phyloP scores from a whole-genome alignment of 768 basidiomycete genomes.

The Hericium rajendrae region DNA sequence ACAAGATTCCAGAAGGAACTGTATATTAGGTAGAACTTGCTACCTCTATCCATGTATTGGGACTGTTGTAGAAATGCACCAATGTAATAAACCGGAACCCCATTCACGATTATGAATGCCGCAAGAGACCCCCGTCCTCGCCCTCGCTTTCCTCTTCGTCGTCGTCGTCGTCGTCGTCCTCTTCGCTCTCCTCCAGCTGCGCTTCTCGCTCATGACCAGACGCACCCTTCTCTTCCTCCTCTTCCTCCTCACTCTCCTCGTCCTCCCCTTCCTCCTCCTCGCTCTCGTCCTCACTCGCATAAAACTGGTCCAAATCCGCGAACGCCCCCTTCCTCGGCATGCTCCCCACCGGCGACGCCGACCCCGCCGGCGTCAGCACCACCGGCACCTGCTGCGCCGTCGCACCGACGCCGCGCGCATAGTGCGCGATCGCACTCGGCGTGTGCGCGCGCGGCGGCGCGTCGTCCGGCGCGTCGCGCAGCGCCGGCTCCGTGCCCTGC shows the following conservation, averaged over 20 bases:
- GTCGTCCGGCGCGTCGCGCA: slow-evolving; percentile 65
- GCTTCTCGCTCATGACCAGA: slow-evolving; percentile 6
- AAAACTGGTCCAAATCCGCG: slow-evolving; percentile 67
- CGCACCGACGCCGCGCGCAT: slow-evolving; percentile 19
- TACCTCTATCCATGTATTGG: neutral
- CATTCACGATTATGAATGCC: neutral
- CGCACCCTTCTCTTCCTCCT: slow-evolving; percentile 17
- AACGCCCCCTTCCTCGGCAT: slow-evolving; percentile 32
- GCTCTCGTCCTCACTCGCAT: slow-evolving; percentile 29
- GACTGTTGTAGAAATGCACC: neutral
- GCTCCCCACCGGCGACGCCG: slow-evolving; percentile 23
- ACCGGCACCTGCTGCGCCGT: slow-evolving; percentile 33
- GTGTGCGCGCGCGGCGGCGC: slow-evolving; percentile 15
- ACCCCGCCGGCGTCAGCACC: slow-evolving; percentile 42
- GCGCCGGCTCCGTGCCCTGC: slow-evolving; percentile 65
- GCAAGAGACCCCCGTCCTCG: neutral
- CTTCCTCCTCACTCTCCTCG: slow-evolving; percentile 13
- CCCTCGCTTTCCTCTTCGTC: slow-evolving; percentile 19
- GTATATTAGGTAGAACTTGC: slow-evolving; percentile 15
- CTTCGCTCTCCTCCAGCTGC: slow-evolving; percentile 17
- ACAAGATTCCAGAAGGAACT: slow-evolving; percentile 27
- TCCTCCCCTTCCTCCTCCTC: slow-evolving; percentile 21
- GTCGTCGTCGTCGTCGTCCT: slow-evolving; percentile 21
- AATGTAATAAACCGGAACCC: neutral
- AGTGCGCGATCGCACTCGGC: slow-evolving; percentile 33